Evolutionary conservation across 2,329 filamentous ascomycete species (phyloP).

Genomic region (Chrysoporthe deuterocubensis): DNA sequence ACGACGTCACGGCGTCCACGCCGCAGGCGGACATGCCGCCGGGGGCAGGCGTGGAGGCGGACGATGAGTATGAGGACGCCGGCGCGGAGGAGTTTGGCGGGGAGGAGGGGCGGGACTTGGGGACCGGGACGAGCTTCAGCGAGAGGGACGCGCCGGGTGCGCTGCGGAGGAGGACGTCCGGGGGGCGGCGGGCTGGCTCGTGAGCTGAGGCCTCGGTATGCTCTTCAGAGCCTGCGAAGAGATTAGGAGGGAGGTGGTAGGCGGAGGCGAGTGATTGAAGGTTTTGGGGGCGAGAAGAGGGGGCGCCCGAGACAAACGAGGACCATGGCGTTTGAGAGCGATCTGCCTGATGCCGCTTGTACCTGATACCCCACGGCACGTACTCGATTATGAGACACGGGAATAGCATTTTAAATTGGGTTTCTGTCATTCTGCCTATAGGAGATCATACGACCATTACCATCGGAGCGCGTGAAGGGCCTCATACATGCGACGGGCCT

Average conservation of each 20-base stretch:
- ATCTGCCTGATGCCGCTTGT: neutral
- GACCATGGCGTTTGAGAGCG: conserved; percentile 1
- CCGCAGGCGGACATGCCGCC: conserved; percentile 16
- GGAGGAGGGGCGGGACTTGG: conserved; percentile 47
- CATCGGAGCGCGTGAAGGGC: too few species aligned
- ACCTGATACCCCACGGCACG: conserved; percentile 12
- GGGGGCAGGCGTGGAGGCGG: conserved; percentile 41
- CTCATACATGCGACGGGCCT: too few species aligned
- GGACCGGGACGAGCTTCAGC: conserved; percentile 59
- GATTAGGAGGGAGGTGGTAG: too few species aligned
- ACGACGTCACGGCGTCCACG: neutral
- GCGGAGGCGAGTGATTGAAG: neutral
- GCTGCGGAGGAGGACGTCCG: conserved; percentile 22
- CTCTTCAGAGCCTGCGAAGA: neutral
- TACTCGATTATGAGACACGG: neutral
- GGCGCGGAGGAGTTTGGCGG: conserved; percentile 33
- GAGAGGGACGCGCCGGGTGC: conserved; percentile 22
- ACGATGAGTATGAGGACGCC: conserved; percentile 34
- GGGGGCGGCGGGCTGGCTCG: neutral
- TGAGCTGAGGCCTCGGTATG: neutral
- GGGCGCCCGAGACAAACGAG: neutral
- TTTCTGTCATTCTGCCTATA: neutral
- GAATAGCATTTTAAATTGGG: neutral
- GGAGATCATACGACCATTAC: neutral
- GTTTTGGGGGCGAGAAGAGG: too few species aligned